Base-by-base conservation (phyloP, 257 asterid species). In the Capsicum pubescens region DNA sequence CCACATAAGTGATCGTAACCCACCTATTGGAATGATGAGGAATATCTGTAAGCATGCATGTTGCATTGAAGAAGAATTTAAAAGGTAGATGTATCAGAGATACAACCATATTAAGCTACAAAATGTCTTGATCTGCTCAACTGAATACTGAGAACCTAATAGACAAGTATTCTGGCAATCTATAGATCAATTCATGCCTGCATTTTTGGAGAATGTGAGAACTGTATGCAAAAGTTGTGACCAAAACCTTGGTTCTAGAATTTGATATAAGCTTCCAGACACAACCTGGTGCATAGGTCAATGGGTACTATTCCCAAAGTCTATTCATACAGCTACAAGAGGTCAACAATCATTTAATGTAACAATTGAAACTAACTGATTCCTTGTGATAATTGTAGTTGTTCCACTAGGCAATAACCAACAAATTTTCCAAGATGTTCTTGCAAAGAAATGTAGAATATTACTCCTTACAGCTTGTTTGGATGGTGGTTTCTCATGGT, bases 1-100 rank as follows among this genome's bases (percentile, higher is more conserved):
- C 98, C 97, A 95, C 88, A 84, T 92, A 95, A 36, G 42, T 36
- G 42, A 36, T 36, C 42, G 86, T 81, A 36, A 94, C 92, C 99
- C 99, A 95, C 91, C 99, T 94, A 81, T 61, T 67, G 85, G 66
- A 72, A 83, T 58, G 79, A 66, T 83, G 72, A 46, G 66, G 26
- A 26, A 74, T 56, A 50, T 32, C 8, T 54, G 44, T 32, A 10
- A 46, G 76, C 46, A 16, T 74, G 63, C 59, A 14, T 68, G 50
- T 17, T 7, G 39, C 80, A 86, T 69, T 58, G 55, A 76, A 66
- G 72, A 6, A 83, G 39, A 42, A 10, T 42, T 19, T 21, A 80
- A 7, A 61, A 44, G 74, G 60, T 26, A 44, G 21, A 81, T 35
- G 13, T 17, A 63, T 39, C 19, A 60, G 21, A n/a, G 13, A 64